Evolutionary conservation across 148 eudicot species (phyloP), one percentile per base, ranked within the genome.

Genomic region (Mesembryanthemum crystallinum): DNA sequence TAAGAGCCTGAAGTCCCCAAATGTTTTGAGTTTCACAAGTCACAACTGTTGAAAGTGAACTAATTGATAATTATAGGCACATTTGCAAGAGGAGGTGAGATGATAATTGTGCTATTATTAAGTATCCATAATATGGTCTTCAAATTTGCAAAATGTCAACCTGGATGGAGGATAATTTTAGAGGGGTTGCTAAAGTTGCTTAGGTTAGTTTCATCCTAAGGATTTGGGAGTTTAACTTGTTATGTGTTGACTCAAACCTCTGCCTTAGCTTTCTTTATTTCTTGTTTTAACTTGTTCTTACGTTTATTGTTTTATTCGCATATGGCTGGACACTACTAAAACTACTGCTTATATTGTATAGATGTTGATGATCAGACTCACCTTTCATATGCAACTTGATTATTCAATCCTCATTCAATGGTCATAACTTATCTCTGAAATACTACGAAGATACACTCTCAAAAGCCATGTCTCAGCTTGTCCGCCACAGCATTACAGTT

Each of bases 351-450:
- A 30, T 67, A 43, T 57, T 67, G 5, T 72, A 71, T 96, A 94
- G 98, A 85, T 90, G 87, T 78, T 95, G 78, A 82, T 92, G 96
- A 77, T 84, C 78, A 92, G 90, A 82, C 87, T 92, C 71, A 85
- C 89, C 82, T 84, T n/a, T n/a, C n/a, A n/a, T n/a, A n/a, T n/a
- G n/a, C n/a, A n/a, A n/a, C n/a, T n/a, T n/a, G n/a, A n/a, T n/a
- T n/a, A n/a, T 73, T 65, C 86, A 60, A 75, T 80, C 69, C 79
- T 87, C 32, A 47, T 70, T 63, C 78, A 71, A 32, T 90, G 96
- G 96, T 74, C 90, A 78, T 73, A 90, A 64, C 88, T 95, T 69
- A 81, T 92, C n/a, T 78, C 80, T 78, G 13, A 61, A 85, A 64
- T 85, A 85, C 87, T 95, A 85, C 78, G 80, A 86, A 76, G 88